Conservation (phyloP, 495 filamentous ascomycete species). For the Daldinia bambusicola region DNA sequence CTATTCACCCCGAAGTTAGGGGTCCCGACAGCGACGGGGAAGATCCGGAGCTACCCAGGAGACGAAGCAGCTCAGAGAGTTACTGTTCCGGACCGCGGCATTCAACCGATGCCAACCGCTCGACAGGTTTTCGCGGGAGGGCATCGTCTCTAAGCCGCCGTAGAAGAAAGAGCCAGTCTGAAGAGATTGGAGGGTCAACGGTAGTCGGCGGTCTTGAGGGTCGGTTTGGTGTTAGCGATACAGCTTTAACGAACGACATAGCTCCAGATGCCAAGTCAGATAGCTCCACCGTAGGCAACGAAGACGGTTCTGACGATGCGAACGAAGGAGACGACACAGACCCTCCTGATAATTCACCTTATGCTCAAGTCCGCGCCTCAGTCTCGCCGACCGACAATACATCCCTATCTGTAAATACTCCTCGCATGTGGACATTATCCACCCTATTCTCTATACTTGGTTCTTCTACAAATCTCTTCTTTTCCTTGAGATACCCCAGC, state of each 20-base stretch:
- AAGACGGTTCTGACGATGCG: constrained; percentile 41
- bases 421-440: constrained; percentile 86
- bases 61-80: constrained; percentile 29
- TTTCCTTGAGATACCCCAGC: constrained; percentile 84
- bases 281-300: constrained; percentile 36
- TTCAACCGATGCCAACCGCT: constrained; percentile 32
- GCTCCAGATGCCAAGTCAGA: constrained; percentile 41
- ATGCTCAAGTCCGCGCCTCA: constrained; percentile 80
- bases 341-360: constrained; percentile 70
- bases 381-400: constrained; percentile 78
- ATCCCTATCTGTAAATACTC: constrained; percentile 81
- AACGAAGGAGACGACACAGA: constrained; percentile 53
- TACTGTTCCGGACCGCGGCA: constrained; percentile 30
- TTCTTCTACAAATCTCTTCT: constrained; percentile 85
- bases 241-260: constrained; percentile 50
- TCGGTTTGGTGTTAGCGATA: constrained; percentile 58
- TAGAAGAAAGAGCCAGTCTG: constrained; percentile 49
- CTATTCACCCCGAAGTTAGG: constrained; percentile 32
- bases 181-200: constrained; percentile 55
- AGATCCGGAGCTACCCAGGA: background rate
- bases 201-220: constrained; percentile 57
- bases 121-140: constrained; percentile 29
- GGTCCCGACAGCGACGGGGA: constrained; percentile 32
- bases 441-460: constrained; percentile 81
- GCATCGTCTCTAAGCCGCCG: constrained; percentile 38